Percentiles rank a stretch among this genome's conserved stretches.
These are phyloP conservation scores for Pachysandra terminalis DNA, from an alignment of 164 flowering plant species.

Conservation along the genomic window DNA sequence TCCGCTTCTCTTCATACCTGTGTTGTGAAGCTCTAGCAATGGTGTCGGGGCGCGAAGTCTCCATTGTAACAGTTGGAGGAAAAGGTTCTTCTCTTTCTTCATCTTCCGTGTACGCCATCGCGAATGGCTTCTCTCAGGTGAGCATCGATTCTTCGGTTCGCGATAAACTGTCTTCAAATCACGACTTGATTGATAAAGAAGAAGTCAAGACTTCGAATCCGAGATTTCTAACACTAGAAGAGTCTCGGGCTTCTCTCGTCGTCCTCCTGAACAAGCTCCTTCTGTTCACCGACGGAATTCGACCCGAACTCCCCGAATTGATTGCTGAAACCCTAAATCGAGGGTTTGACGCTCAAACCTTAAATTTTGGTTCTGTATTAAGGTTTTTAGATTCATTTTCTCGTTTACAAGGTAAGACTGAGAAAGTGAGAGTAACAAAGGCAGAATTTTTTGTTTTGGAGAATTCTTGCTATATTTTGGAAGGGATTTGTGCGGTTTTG, in stretches of 20 bases:
- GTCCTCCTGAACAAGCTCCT: conserved; percentile 62
- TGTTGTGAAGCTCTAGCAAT: too few species aligned
- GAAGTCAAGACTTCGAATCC: conserved; percentile 12
- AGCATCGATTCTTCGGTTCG: conserved; percentile 55
- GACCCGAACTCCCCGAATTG: conserved; percentile 25
- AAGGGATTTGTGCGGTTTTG: conserved; percentile 53
- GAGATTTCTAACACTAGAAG: conserved; percentile 26
- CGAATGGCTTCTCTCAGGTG: conserved; percentile 33
- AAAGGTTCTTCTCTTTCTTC: conserved; percentile 61
- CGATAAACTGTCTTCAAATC: conserved; percentile 25
- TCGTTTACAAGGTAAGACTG: conserved; percentile 11
- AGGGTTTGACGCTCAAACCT: background rate
- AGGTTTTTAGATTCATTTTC: conserved; percentile 15
- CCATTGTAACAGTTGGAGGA: conserved; percentile 44
- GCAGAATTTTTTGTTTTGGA: conserved; percentile 42
- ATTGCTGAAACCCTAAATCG: conserved; percentile 27
- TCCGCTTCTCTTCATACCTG: too few species aligned
- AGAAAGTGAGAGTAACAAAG: conserved; percentile 26
- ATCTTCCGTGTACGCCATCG: conserved; percentile 39
- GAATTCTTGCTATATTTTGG: conserved; percentile 22
- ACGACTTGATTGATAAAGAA: conserved; percentile 8
- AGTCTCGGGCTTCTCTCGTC: conserved; percentile 53
- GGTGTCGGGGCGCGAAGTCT: too few species aligned
- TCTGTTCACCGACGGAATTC: conserved; percentile 23
- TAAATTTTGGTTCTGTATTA: conserved; percentile 10